Conservation (phyloP, 1,284 basidiomycete genomes). For the Pseudozyma thailandica region DNA sequence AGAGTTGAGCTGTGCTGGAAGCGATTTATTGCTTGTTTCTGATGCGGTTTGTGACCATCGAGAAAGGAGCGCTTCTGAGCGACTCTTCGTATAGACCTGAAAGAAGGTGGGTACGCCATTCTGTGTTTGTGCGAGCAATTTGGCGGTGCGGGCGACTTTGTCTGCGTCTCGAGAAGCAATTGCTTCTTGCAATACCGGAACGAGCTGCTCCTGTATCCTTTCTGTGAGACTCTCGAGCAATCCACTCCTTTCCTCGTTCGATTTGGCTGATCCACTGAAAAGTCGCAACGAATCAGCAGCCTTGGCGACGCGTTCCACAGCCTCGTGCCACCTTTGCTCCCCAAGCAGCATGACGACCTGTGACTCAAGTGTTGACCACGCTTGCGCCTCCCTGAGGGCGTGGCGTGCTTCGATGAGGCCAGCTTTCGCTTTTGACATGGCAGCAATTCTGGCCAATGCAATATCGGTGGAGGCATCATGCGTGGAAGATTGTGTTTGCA, state of each 20-base stretch:
- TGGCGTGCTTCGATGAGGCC: constrained; percentile 42
- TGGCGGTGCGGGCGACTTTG: constrained; percentile 9
- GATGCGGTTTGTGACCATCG: constrained; percentile 31
- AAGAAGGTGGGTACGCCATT: constrained; percentile 29
- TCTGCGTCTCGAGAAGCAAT: constrained; percentile 20
- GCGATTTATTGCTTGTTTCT: constrained; percentile 19
- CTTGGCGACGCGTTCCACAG: constrained; percentile 37
- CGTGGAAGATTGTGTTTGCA: constrained; percentile 15
- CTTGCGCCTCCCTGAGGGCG: constrained; percentile 51
- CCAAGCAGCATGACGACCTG: constrained; percentile 32
- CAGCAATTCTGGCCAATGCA: constrained; percentile 27
- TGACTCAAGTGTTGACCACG: constrained; percentile 51
- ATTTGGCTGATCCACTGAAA: constrained; percentile 35
- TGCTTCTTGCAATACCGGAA: constrained; percentile 24
- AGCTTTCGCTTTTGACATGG: constrained; percentile 30
- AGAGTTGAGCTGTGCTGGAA: constrained; percentile 18
- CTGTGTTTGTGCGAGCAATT: constrained; percentile 24
- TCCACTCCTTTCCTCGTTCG: constrained; percentile 28
- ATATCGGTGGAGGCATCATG: constrained; percentile 18
- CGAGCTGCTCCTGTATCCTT: constrained; percentile 28
- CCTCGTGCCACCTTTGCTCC: constrained; percentile 36
- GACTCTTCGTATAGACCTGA: constrained; percentile 26
- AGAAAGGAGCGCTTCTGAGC: constrained; percentile 18
- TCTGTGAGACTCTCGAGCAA: constrained; percentile 31
- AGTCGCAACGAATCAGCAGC: constrained; percentile 38